Conservation (phyloP, 2,329 filamentous ascomycete species). For the Colletotrichum noveboracense region DNA sequence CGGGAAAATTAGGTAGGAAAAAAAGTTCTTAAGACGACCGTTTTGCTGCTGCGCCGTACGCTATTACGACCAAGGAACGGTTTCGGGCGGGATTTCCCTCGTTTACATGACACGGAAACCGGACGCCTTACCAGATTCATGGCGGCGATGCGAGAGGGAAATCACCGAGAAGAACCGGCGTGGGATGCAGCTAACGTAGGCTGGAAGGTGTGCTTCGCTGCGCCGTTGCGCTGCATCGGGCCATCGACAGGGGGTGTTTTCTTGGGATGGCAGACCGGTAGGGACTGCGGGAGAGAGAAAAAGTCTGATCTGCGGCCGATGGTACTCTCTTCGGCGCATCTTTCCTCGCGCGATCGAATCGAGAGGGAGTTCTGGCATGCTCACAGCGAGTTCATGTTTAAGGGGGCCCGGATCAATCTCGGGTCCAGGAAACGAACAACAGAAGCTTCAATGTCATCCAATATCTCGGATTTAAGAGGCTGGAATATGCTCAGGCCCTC, state of each 20-base stretch:
- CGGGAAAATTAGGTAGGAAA: background rate
- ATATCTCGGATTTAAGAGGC: background rate
- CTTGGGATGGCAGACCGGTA: background rate
- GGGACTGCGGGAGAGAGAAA: background rate
- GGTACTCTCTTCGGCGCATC: background rate
- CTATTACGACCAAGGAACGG: background rate
- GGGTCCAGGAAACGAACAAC: background rate
- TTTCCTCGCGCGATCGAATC: background rate
- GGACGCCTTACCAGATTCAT: background rate
- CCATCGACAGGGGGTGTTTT: background rate
- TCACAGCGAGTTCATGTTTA: background rate
- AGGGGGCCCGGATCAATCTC: background rate
- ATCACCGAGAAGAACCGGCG: background rate
- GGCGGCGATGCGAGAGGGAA: background rate
- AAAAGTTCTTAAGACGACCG: background rate
- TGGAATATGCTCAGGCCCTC: background rate
- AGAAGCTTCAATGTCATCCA: background rate
- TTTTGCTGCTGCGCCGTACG: background rate
- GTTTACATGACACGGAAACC: background rate
- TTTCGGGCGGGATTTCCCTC: background rate
- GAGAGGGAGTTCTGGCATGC: background rate
- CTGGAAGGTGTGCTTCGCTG: background rate
- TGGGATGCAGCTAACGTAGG: background rate
- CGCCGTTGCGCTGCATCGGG: background rate
- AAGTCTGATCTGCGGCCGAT: background rate